Percentiles rank a stretch among this genome's conserved stretches.
Evolutionary conservation across 176 grass and related monocot genomes (phyloP).

Genomic region (Microstegium vimineum): DNA sequence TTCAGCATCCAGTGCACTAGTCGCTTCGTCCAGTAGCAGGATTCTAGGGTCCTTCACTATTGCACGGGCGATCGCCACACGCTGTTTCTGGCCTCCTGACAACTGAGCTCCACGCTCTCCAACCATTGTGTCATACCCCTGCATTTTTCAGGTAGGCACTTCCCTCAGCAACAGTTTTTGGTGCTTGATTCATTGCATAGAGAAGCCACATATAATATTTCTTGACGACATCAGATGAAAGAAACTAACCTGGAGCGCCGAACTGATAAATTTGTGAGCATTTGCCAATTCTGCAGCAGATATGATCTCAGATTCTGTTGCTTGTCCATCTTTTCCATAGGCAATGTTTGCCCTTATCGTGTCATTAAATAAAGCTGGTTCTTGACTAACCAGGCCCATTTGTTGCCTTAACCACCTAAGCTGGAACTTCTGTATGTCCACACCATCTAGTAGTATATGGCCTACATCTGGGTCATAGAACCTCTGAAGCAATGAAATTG

Average conservation of each 20-base stretch:
- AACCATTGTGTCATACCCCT: slow-evolving; percentile 91
- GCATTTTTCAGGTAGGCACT: slow-evolving; percentile 28
- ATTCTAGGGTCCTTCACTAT: slow-evolving; percentile 87
- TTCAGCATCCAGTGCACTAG: slow-evolving; percentile 97
- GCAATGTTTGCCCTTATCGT: slow-evolving; percentile 87
- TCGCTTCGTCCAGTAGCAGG: slow-evolving; percentile 87
- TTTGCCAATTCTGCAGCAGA: slow-evolving; percentile 79
- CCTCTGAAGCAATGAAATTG: slow-evolving; percentile 82
- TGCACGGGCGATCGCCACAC: slow-evolving; percentile 79
- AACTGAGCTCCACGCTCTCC: slow-evolving; percentile 89
- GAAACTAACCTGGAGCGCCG: slow-evolving; percentile 63
- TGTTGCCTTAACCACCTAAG: slow-evolving; percentile 91
- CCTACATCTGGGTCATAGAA: slow-evolving; percentile 87
- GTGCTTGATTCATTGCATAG: not conserved
- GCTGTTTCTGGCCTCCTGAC: slow-evolving; percentile 94
- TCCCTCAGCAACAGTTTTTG: slow-evolving; percentile 12
- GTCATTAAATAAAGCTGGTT: slow-evolving; percentile 87
- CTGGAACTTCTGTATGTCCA: slow-evolving; percentile 87
- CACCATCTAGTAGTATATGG: slow-evolving; percentile 78
- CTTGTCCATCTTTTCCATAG: slow-evolving; percentile 83
- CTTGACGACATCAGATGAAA: not conserved
- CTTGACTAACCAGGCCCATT: slow-evolving; percentile 98
- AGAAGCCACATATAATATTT: not conserved
- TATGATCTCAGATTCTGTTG: slow-evolving; percentile 74
- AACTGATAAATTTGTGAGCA: slow-evolving; percentile 91